Evolutionary conservation across 371 early-diverging fungal genomes (phyloP), one percentile per base, ranked within the genome.

Genomic region (Mucor mucedo): DNA sequence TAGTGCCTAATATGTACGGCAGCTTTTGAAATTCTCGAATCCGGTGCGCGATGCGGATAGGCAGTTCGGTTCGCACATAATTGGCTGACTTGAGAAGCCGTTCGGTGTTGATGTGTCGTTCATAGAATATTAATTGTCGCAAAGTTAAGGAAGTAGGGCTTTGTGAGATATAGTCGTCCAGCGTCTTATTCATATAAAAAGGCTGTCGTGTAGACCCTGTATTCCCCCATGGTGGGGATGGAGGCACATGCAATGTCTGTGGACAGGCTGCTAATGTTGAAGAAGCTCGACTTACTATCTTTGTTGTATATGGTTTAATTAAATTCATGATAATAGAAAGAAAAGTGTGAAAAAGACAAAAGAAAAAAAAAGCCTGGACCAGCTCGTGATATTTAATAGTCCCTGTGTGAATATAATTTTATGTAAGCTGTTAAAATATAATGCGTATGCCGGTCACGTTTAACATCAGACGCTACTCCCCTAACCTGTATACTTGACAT

Each of bases 41-140:
- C 39, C 95, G 84, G 68, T 94, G 93, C 1, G 95, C 92, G 49
- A 95, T 81, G 13, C 95, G 83, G n/a, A 95, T 91, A 0, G 94
- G 88, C 9, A 95, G 79, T 69, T 95, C 94, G 13, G 79, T 70
- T 21, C 92, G 80, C 32, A 93, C 89, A 72, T 93, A 93, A 77
- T 95, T 95, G 35, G 94, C 94, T 38, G 87, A 86, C 33, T 83
- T 82, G 0, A 95, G 53, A 8, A 95, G 79, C 68, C 91, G 83
- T 41, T 90, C 89, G 32, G 80, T 81, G 27, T 86, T 92, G 60
- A 90, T 68, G 63, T 89, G 87, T 40, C 93, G 81, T 49, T 94
- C 94, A 76, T 92, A 93, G 57, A 90, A 85, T 8, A 92, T 82
- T 35, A 95, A 83, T 73, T 95, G 95, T 21, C 93, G 82, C 41